Percentiles rank a stretch among this genome's conserved stretches.
Conservation (phyloP, 345 rosid genomes). For the Aurinia saxatilis region DNA sequence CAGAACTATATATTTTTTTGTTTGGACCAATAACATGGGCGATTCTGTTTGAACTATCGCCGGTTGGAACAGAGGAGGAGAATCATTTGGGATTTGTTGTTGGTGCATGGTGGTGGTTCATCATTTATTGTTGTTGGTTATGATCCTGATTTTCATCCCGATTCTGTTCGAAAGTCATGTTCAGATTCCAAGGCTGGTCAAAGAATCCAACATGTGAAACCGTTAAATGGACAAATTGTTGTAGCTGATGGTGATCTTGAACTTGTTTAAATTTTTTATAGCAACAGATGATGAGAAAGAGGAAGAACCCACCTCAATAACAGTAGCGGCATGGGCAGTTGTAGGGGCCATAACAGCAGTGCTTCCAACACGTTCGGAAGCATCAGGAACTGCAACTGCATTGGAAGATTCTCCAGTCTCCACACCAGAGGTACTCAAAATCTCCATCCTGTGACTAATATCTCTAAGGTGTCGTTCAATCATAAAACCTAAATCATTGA, state of each 20-base stretch:
- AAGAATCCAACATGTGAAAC: too few species aligned
- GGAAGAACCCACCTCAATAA: too few species aligned
- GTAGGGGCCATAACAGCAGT: too few species aligned
- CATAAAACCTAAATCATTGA: slow-evolving; percentile 15
- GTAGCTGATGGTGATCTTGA: too few species aligned
- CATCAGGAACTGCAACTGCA: background rate
- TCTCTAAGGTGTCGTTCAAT: slow-evolving; percentile 10
- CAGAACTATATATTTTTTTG: background rate
- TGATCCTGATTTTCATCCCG: too few species aligned
- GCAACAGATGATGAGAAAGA: too few species aligned
- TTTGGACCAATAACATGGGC: background rate
- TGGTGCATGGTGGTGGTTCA: slow-evolving; percentile 8
- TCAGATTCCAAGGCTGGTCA: background rate
- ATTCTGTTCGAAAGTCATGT: background rate
- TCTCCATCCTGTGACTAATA: background rate
- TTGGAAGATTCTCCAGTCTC: background rate
- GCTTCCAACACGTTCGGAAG: background rate
- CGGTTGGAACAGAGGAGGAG: background rate
- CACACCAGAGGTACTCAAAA: background rate
- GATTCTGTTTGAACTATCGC: background rate
- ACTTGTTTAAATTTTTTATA: too few species aligned
- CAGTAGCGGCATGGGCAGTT: too few species aligned
- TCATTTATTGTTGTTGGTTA: slow-evolving; percentile 21
- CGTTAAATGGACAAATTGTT: too few species aligned
- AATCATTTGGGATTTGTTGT: background rate